These are phyloP conservation scores for Calonectria pseudoreteaudii DNA, from an alignment of 2,329 filamentous ascomycete genomes.

Conservation along the genomic window DNA sequence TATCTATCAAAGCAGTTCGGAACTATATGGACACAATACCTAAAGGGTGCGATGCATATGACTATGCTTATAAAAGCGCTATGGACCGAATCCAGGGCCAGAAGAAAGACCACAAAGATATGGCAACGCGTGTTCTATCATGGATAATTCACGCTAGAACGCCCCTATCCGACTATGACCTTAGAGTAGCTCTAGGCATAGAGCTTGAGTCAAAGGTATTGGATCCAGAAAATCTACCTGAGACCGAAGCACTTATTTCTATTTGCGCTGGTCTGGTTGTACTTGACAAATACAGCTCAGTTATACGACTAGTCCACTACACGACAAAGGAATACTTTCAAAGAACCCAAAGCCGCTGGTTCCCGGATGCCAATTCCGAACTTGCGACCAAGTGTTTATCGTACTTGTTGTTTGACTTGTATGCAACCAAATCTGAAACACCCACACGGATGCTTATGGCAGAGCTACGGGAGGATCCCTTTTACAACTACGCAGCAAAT, in stretches of 20 bases:
- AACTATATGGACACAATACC: background rate
- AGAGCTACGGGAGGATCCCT: background rate
- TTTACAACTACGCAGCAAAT: constrained; percentile 23
- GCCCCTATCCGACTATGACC: background rate
- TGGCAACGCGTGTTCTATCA: background rate
- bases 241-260: background rate
- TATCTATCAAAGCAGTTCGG: background rate
- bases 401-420: constrained; percentile 50
- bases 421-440: constrained; percentile 23
- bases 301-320: background rate
- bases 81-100: background rate
- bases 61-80: background rate
- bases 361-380: constrained; percentile 44
- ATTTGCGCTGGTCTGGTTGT: background rate
- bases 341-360: constrained; percentile 35
- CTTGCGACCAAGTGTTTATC: constrained; percentile 48
- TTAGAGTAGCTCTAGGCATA: background rate
- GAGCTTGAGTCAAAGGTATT: background rate
- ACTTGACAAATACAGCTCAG: background rate
- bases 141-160: background rate
- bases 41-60: background rate
- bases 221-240: background rate
- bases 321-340: background rate
- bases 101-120: background rate
- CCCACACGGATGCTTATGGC: background rate